A percentile compares a stretch with the other conserved stretches of the same genome.
These are phyloP conservation scores for Hagleromyces aurorensis DNA, from an alignment of 805 yeast species.

Conservation along the genomic window DNA sequence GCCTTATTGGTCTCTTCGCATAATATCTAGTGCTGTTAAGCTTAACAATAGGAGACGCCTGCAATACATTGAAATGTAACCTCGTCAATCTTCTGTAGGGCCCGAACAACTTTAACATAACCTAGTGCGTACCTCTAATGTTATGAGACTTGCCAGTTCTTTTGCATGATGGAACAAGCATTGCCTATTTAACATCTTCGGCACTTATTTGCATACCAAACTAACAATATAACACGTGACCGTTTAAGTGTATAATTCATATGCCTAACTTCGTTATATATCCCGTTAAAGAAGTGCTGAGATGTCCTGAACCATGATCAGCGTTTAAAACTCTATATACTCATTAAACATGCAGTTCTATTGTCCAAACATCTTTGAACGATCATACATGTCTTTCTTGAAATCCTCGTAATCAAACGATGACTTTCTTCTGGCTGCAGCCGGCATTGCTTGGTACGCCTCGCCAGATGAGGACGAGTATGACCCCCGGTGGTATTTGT, in stretches of 20 bases:
- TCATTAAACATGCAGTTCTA: too few relatives aligned
- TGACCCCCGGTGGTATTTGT: slow-evolving; percentile 4
- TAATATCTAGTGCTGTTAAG: slow-evolving; percentile 11
- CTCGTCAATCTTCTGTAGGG: background rate
- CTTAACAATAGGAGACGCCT: too few relatives aligned
- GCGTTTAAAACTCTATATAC: too few relatives aligned
- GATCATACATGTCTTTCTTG: slow-evolving; percentile 27
- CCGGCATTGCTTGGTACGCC: slow-evolving; percentile 3
- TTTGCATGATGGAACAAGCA: too few relatives aligned
- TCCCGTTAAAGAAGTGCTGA: too few relatives aligned
- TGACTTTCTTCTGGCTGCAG: slow-evolving; percentile 15
- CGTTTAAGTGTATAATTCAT: too few relatives aligned
- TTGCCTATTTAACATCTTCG: too few relatives aligned
- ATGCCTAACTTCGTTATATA: too few relatives aligned
- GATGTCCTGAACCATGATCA: too few relatives aligned
- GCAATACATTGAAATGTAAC: background rate
- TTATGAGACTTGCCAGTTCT: too few relatives aligned
- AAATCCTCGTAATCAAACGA: slow-evolving; percentile 28
- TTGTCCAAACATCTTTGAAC: slow-evolving; percentile 23
- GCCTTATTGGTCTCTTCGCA: slow-evolving; percentile 12
- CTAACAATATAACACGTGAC: too few relatives aligned
- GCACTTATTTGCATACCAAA: too few relatives aligned
- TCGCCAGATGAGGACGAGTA: background rate
- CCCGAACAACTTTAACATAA: background rate
- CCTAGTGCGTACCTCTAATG: background rate